Evolutionary conservation across 1,284 basidiomycete genomes (phyloP), one percentile per base, ranked within the genome.

Genomic region (Tilletiopsis washingtonensis): DNA sequence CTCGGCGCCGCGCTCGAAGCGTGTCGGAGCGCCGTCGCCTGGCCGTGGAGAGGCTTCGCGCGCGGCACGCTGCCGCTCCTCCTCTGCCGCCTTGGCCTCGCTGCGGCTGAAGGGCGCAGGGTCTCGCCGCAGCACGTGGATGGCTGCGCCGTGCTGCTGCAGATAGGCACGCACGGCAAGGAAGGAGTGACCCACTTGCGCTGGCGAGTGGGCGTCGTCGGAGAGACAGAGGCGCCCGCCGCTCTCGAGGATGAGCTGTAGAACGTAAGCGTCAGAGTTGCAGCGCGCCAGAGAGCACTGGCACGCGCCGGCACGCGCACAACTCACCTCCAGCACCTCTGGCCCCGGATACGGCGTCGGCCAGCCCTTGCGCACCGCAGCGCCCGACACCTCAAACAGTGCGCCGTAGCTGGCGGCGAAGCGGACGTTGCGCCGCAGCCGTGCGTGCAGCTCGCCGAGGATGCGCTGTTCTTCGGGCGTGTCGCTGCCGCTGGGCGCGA

Each of bases 301-400:
- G 2, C 6, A 25, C 23, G 20, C 20, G 3, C 1, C 25, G 7
- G 37, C 12, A 23, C 19, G 6, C 1, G 32, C 32, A 11, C 17
- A 17, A 42, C 81, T 71, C 65, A 86, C 90, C 75, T 83, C 66
- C 9, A 88, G 75, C 11, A 94, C 79, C 52, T 93, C 88, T 46
- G 75, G 71, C 2, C 80, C 86, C 0, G 93, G 94, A 75, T 94
- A 97, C 3, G 85, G 81, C 5, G 83, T 81, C 19, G 75, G 67
- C 93, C 94, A 98, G 2, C 85, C 83, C 73, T 98, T 98, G 57
- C 90, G 77, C 63, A 97, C 84, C 4, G 91, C 88, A 5, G 94
- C 88, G 11, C 89, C 85, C 68, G 94, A 97, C 47, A 88, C 77
- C 74, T 99, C 93, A 69, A 98, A 96, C 50, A 96, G 74, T 4